Evolutionary conservation across 257 asterid genomes (phyloP).

Genomic region (Fraxinus excelsior): DNA sequence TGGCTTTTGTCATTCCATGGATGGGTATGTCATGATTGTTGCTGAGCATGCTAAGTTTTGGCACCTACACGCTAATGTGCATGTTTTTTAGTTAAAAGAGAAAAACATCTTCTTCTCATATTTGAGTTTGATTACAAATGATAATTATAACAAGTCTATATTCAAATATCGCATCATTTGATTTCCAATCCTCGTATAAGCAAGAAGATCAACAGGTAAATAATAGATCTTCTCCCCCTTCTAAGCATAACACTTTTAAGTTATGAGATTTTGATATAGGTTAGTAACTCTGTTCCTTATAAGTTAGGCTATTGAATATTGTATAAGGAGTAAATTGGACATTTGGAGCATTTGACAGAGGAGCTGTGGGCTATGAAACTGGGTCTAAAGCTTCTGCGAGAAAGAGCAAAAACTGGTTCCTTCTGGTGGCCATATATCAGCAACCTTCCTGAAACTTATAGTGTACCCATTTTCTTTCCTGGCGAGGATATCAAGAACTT

Average conservation of each 20-base stretch:
- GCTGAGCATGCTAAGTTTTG: no score
- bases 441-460: conserved; percentile 82
- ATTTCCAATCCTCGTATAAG: not conserved
- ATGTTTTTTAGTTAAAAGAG: not conserved
- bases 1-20: no score
- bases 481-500: conserved; percentile 91
- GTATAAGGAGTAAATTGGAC: conserved; percentile 77
- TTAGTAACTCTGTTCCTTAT: conserved; percentile 45
- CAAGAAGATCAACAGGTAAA: not conserved
- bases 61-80: not conserved
- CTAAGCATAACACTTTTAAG: not conserved
- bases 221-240: not conserved
- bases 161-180: not conserved
- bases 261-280: conserved; percentile 25
- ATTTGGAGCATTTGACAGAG: conserved; percentile 97
- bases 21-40: no score
- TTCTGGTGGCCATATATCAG: conserved; percentile 98
- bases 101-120: not conserved
- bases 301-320: conserved; percentile 75
- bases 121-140: not conserved
- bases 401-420: conserved; percentile 76
- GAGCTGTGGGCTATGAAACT: conserved; percentile 96
- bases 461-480: conserved; percentile 87
- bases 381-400: conserved; percentile 92
- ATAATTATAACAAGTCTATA: not conserved